Conservation (phyloP, 2,329 filamentous ascomycete species). For the Penicillium nordicum region DNA sequence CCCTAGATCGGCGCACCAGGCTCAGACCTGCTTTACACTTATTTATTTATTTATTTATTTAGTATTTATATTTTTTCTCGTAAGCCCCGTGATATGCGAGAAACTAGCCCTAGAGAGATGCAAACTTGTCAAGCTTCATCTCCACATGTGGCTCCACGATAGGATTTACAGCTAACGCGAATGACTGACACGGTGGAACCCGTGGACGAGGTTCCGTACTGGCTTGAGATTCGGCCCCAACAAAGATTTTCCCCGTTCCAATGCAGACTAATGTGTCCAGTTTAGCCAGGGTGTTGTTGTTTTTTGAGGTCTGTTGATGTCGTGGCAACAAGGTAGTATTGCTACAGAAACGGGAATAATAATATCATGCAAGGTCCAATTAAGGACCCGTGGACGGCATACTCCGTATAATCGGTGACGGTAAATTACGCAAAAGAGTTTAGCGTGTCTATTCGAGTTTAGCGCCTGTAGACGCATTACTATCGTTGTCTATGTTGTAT, state of each 20-base stretch:
- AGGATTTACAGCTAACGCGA: not conserved
- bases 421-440: too few relatives aligned
- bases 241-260: conserved; percentile 6
- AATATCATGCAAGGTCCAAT: not conserved
- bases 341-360: not conserved
- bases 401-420: too few relatives aligned
- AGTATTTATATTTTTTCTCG: not conserved
- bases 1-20: conserved; percentile 5
- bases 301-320: not conserved
- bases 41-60: too few relatives aligned
- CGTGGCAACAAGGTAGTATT: not conserved
- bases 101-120: not conserved
- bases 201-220: not conserved
- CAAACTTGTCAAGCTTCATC: conserved; percentile 6
- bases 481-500: too few relatives aligned
- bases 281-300: not conserved
- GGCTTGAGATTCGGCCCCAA: conserved; percentile 19
- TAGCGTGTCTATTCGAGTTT: too few relatives aligned
- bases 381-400: not conserved
- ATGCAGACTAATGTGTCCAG: not conserved
- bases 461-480: too few relatives aligned
- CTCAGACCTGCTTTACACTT: not conserved
- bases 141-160: conserved; percentile 3
- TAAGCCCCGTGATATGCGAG: not conserved
- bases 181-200: not conserved